Conservation (phyloP, 78 protist species). For the Blattamonas nauphoetae region DNA sequence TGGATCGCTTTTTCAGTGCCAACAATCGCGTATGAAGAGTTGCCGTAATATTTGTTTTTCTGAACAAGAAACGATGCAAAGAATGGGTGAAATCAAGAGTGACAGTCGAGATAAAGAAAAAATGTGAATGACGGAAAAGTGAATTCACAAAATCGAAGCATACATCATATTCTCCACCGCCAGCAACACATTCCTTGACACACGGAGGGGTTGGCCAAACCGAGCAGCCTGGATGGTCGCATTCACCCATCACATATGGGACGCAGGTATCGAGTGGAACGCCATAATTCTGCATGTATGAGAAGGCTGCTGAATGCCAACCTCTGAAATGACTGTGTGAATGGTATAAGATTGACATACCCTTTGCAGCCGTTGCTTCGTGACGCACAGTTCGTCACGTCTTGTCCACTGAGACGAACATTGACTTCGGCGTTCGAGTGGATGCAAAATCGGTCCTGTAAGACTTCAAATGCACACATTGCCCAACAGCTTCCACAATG, state of each 20-base stretch:
- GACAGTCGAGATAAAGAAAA: neutral
- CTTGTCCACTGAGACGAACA: neutral
- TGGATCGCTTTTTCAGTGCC: neutral
- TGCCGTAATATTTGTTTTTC: neutral
- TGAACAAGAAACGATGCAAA: neutral
- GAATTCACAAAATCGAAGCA: neutral
- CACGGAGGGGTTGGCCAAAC: neutral
- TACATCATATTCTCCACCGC: too few relatives aligned
- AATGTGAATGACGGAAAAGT: neutral
- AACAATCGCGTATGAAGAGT: neutral
- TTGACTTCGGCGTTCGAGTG: constrained; percentile 4
- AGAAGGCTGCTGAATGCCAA: neutral
- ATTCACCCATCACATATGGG: constrained; percentile 3
- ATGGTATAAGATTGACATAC: neutral
- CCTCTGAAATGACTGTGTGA: neutral
- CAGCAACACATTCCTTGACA: neutral
- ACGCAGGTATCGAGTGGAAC: neutral
- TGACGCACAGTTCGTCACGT: neutral
- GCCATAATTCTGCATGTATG: neutral
- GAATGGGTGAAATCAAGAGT: neutral
- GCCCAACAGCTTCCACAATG: constrained; percentile 20
- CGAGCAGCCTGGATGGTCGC: constrained; percentile 10
- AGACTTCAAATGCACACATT: constrained; percentile 3
- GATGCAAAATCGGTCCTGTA: constrained; percentile 15
- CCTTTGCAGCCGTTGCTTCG: constrained; percentile 12